A percentile compares a stretch with the other conserved stretches of the same genome.
Conservation (phyloP, 148 eudicot genomes). For the Vaccinium macrocarpon region DNA sequence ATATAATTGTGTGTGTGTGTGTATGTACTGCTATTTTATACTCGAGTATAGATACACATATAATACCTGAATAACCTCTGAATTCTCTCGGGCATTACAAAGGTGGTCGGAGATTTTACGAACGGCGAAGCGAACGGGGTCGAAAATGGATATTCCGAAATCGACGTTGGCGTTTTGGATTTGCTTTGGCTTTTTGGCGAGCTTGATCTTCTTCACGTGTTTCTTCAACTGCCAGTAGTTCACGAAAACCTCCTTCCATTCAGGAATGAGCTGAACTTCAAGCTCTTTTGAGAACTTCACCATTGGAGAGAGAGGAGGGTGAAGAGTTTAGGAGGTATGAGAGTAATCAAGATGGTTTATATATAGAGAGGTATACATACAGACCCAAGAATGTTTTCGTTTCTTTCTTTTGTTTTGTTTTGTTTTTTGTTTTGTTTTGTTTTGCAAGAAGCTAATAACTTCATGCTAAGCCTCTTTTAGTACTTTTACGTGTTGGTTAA, state of each 20-base stretch:
- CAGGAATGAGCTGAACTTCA: constrained; percentile 91
- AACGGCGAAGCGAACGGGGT: constrained; percentile 37
- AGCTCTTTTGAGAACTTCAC: constrained; percentile 95
- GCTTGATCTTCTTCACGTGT: constrained; percentile 69
- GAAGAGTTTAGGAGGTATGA: constrained; percentile 12
- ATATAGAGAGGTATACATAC: constrained; percentile 3
- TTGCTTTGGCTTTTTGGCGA: constrained; percentile 44
- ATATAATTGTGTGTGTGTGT: too few relatives aligned
- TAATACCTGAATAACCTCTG: constrained; percentile 38
- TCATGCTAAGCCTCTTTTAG: too few relatives aligned
- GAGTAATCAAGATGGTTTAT: background rate
- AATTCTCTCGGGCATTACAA: constrained; percentile 8
- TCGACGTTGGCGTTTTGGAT: constrained; percentile 22
- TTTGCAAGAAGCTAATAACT: too few relatives aligned
- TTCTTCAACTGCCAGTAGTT: constrained; percentile 89
- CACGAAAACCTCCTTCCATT: constrained; percentile 84
- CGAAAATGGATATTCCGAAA: constrained; percentile 52
- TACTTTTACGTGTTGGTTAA: too few relatives aligned
- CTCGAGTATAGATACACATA: background rate
- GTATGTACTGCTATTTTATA: background rate
- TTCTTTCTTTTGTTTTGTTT: too few relatives aligned
- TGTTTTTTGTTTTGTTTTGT: too few relatives aligned
- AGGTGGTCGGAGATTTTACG: constrained; percentile 20
- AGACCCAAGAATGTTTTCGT: too few relatives aligned
- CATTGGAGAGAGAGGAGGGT: constrained; percentile 33